phyloP scores from a whole-genome alignment of 1,284 basidiomycete species.

The Somion occarium region DNA sequence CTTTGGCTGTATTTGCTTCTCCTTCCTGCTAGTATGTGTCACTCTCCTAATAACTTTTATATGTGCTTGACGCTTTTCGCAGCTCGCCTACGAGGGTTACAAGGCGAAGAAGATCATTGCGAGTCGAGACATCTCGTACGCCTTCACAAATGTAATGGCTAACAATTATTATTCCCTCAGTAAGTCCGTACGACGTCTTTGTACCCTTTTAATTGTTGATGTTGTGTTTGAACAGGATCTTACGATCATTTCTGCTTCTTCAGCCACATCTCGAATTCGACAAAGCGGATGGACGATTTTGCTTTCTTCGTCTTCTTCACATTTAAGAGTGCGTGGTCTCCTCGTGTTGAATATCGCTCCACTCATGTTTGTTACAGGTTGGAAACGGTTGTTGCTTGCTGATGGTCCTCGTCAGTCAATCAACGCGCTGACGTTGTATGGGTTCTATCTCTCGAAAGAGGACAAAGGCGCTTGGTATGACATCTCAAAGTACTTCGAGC shows the following conservation, averaged over 20 bases:
- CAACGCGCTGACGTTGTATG: slow-evolving; percentile 91
- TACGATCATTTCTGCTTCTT: slow-evolving; percentile 99
- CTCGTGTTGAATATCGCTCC: background rate
- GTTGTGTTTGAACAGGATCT: slow-evolving; percentile 49
- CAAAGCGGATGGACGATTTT: slow-evolving; percentile 94
- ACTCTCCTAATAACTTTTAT: background rate
- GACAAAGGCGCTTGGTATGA: slow-evolving; percentile 66
- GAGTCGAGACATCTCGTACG: slow-evolving; percentile 94
- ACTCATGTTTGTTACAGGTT: slow-evolving; percentile 49
- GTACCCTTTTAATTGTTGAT: background rate
- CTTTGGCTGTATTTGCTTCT: slow-evolving; percentile 96
- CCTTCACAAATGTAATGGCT: slow-evolving; percentile 96
- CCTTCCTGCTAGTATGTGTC: slow-evolving; percentile 79
- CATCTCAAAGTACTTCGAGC: slow-evolving; percentile 61
- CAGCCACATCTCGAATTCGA: slow-evolving; percentile 92
- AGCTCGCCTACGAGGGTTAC: slow-evolving; percentile 88
- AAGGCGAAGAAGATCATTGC: slow-evolving; percentile 93
- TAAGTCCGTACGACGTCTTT: slow-evolving; percentile 37
- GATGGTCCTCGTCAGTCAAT: slow-evolving; percentile 98
- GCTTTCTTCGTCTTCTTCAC: slow-evolving; percentile 99
- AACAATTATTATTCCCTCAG: slow-evolving; percentile 93
- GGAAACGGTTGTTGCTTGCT: slow-evolving; percentile 92
- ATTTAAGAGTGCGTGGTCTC: slow-evolving; percentile 86
- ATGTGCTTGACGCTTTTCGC: background rate
- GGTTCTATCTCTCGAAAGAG: slow-evolving; percentile 80